Evolutionary conservation across 257 asterid genomes (phyloP), one percentile per base, ranked within the genome.

Genomic region (Eucommia ulmoides): DNA sequence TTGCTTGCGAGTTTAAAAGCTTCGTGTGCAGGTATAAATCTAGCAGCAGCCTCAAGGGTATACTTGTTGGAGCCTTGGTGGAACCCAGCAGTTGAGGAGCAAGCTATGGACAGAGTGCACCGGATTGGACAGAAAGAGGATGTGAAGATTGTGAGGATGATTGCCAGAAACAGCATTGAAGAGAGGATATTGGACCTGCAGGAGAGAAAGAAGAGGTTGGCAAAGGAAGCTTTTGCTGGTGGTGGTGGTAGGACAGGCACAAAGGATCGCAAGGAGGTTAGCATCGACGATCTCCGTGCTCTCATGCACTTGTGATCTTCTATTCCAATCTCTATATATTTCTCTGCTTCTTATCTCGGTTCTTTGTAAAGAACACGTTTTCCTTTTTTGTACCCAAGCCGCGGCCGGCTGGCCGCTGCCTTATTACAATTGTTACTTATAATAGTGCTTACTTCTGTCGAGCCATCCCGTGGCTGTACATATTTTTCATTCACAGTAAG

Each of bases 71-170:
- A 89, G 52, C 98, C 98, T 1, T 89, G 98, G 98, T 89, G 98
- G 98, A 89, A 89, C 48, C 98, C 94, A 1, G 96, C 94, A 0
- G 70, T 82, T 0, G 98, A 89, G 68, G 96, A 89, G 49, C 98
- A 89, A 62, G 98, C 96, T 1, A 82, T 89, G 96, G 98, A 89
- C 44, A 51, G 98, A 21, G 93, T 89, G 24, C 98, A 89, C 57
- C 71, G 98, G 24, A 89, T 89, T 0, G 98, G 98, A 1, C 98
- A 89, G 52, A 79, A 55, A 59, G 69, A 68, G 5, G 86, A 80
- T 0, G 96, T 89, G 23, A 73, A 66, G 68, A 60, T 89, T 8
- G 88, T 89, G 68, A 70, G 92, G 66, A 23, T 89, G 80, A 82
- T 89, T 16, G 98, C 86, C 1, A 59, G 67, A 50, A 63, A 81